Evolutionary conservation across 805 yeast species (phyloP), one percentile per base, ranked within the genome.

Genomic region (Saccharomycopsis sp.): DNA sequence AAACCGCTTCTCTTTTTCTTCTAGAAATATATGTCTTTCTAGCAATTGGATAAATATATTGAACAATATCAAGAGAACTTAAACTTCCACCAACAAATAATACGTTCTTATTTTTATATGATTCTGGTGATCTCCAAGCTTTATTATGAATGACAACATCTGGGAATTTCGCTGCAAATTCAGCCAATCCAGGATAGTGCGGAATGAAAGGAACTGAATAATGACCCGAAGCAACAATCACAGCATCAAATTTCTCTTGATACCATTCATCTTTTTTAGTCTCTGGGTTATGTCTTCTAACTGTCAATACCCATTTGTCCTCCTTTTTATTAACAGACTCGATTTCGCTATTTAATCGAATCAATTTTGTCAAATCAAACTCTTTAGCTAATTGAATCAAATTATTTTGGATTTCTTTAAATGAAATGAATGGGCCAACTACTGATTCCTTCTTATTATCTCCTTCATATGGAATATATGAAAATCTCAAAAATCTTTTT

Each of bases 151-250:
- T 33, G 7, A 52, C 37, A 1, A 67, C 59, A 1, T 63, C 71
- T 0, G 82, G 81, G 45, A 59, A 57, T 27, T 55, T 52, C 14
- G 53, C 50, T 24, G 59, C 58, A 60, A 68, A 72, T 35, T 64
- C 66, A 2, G 63, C 57, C 19, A 81, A 53, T 0, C 85, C 85
- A 4, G 57, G 56, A 38, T 66, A 61, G 3, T 63, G 59, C 0
- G 88, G 87, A 33, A 73, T 58, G 46, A 58, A 66, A 1, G 88
- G 87, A 8, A 72, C 62, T 23, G 74, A 64, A 56, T 70, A 78
- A 49, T 76, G 76, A 3, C 88, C 88, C 13, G 72, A 62, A 1
- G 84, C 78, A 4, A 79, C 58, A 1, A 76, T 67, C 3, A 81
- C 69, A 8, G 72, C 80, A 56, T 81, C 86, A 51, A 69, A 77